These are phyloP conservation scores for Ottelia alismoides DNA, from an alignment of 106 monocot species.

Conservation along the genomic window DNA sequence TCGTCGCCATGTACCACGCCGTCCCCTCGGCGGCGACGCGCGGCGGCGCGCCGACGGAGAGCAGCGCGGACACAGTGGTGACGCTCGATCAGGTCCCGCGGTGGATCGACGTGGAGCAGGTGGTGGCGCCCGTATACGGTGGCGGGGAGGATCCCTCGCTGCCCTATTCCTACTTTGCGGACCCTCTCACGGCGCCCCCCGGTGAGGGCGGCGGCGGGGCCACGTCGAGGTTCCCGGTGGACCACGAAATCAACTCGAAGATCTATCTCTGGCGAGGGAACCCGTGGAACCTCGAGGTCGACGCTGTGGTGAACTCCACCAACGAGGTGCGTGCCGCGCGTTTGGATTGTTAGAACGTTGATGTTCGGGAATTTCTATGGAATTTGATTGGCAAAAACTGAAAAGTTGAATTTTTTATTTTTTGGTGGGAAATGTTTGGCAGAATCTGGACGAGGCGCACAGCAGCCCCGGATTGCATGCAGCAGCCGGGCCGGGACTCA, in stretches of 20 bases:
- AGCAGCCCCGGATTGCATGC: slow-evolving; percentile 94
- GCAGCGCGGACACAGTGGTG: slow-evolving; percentile 45
- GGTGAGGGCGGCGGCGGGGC: slow-evolving; percentile 22
- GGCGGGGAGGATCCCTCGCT: slow-evolving; percentile 36
- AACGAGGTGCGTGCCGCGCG: slow-evolving; percentile 89
- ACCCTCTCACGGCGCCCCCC: slow-evolving; percentile 40
- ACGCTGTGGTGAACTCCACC: slow-evolving; percentile 96
- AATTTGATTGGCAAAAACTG: too few species aligned
- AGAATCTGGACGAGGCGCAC: slow-evolving; percentile 97
- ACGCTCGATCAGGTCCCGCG: slow-evolving; percentile 89
- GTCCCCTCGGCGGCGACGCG: slow-evolving; percentile 19
- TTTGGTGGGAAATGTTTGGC: slow-evolving; percentile 8
- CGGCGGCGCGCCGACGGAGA: slow-evolving; percentile 39
- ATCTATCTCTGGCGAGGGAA: slow-evolving; percentile 94
- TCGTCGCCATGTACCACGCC: slow-evolving; percentile 36
- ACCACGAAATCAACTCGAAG: slow-evolving; percentile 82
- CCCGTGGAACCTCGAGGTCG: slow-evolving; percentile 98
- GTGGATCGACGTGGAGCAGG: slow-evolving; percentile 89
- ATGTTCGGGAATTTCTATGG: too few species aligned
- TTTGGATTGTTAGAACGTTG: too few species aligned
- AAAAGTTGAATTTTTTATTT: background rate
- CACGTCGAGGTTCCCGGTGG: slow-evolving; percentile 77
- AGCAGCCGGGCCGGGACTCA: slow-evolving; percentile 86
- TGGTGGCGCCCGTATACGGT: slow-evolving; percentile 2
- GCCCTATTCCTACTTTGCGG: slow-evolving; percentile 50